These are phyloP conservation scores for Pythium biforme DNA, from an alignment of 352 stramenopile species.

Conservation along the genomic window DNA sequence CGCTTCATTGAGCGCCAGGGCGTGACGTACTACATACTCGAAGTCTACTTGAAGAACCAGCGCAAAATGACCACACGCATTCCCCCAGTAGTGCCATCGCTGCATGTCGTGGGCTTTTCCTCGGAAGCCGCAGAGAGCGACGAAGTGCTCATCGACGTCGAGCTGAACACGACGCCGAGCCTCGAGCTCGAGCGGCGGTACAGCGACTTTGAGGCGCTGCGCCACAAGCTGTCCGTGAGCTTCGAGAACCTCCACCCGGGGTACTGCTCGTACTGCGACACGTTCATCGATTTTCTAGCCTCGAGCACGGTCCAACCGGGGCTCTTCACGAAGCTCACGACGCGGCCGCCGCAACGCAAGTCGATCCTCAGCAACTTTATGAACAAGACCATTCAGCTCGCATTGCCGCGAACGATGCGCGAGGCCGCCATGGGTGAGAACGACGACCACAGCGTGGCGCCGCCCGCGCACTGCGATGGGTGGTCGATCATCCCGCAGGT, in stretches of 20 bases:
- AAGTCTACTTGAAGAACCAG: conserved; percentile 18
- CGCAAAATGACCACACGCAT: not conserved
- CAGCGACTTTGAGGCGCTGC: conserved; percentile 26
- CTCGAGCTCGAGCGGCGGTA: conserved; percentile 22
- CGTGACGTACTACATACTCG: conserved; percentile 48
- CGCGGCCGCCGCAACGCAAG: conserved; percentile 15
- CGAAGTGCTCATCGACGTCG: conserved; percentile 22
- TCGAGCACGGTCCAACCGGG: conserved; percentile 21
- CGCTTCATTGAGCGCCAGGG: conserved; percentile 31
- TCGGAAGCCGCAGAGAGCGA: not conserved
- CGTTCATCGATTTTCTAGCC: conserved; percentile 19
- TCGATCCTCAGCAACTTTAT: conserved; percentile 19
- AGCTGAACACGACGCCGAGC: conserved; percentile 12
- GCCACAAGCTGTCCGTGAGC: conserved; percentile 17
- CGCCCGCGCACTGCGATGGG: no score
- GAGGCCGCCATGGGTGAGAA: not conserved
- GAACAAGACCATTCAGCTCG: conserved; percentile 20
- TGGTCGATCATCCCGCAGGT: conserved; percentile 22
- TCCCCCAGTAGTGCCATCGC: not conserved
- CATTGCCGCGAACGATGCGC: not conserved
- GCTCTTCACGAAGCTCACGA: conserved; percentile 26
- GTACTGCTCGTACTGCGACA: conserved; percentile 20
- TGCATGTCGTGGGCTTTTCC: not conserved
- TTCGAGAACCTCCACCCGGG: conserved; percentile 21
- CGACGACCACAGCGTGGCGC: no score